Evolutionary conservation across 1,139 yeast genomes (phyloP).

Genomic region (Kazachstania sp.): DNA sequence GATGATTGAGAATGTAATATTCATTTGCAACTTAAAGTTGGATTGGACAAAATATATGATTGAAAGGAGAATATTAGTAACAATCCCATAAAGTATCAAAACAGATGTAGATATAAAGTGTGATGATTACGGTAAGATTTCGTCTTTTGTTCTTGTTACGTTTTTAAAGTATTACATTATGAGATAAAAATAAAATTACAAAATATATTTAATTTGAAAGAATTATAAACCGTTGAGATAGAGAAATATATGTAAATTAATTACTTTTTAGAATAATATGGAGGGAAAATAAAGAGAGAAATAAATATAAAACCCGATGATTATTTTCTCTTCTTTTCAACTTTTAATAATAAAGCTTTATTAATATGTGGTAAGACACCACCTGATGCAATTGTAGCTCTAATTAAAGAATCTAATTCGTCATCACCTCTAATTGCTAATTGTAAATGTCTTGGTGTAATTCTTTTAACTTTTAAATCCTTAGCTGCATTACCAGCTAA

Average conservation of each 20-base stretch:
- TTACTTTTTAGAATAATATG: neutral
- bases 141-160: too few species aligned
- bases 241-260: neutral
- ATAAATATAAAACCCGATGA: neutral
- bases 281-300: neutral
- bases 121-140: too few species aligned
- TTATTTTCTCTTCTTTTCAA: slow-evolving; percentile 53
- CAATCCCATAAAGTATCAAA: too few species aligned
- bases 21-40: too few species aligned
- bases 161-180: too few species aligned
- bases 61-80: too few species aligned
- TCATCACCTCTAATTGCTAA: slow-evolving; percentile 99
- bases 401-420: slow-evolving; percentile 89
- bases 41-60: too few species aligned
- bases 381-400: slow-evolving; percentile 98
- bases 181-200: too few species aligned
- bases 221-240: neutral
- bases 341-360: slow-evolving; percentile 86
- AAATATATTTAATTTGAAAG: too few species aligned
- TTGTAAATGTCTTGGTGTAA: slow-evolving; percentile 97
- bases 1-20: too few species aligned
- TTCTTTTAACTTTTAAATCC: slow-evolving; percentile 96
- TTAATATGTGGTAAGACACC: slow-evolving; percentile 98
- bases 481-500: slow-evolving; percentile 99
- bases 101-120: neutral